Conservation (phyloP, 495 filamentous ascomycete species). For the Penicillium malachiteum region DNA sequence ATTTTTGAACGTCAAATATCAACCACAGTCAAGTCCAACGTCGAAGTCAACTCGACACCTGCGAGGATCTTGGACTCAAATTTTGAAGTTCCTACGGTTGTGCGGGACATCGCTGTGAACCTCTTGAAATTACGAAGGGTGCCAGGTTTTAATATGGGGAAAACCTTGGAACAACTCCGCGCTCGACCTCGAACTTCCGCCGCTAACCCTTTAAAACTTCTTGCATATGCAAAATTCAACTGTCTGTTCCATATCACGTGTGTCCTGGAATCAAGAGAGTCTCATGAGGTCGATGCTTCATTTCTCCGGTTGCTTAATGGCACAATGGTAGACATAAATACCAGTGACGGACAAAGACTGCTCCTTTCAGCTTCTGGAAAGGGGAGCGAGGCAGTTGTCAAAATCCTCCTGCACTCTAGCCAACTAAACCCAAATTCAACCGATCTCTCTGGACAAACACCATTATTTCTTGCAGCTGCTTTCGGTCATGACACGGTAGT, state of each 20-base stretch:
- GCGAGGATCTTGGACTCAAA: neutral
- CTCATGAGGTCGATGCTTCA: neutral
- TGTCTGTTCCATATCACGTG: neutral
- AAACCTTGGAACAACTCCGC: neutral
- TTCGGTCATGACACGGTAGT: neutral
- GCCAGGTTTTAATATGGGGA: neutral
- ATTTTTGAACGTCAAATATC: constrained; percentile 7
- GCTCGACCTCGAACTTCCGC: neutral
- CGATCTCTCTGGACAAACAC: neutral
- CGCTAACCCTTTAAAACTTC: neutral
- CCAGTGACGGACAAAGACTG: neutral
- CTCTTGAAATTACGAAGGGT: neutral
- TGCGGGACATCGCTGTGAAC: neutral
- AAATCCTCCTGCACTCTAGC: neutral
- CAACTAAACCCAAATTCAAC: neutral
- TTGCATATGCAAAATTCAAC: constrained; percentile 2
- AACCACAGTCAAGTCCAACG: neutral
- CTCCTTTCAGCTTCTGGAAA: neutral
- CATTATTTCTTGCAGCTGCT: neutral
- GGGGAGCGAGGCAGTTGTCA: neutral
- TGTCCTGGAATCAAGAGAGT: neutral
- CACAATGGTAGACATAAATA: neutral
- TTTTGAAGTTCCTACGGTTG: neutral
- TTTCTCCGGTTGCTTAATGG: neutral
- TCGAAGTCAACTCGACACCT: neutral